Base-by-base conservation (phyloP, 768 basidiomycete species). In the Pisolithus sp. region DNA sequence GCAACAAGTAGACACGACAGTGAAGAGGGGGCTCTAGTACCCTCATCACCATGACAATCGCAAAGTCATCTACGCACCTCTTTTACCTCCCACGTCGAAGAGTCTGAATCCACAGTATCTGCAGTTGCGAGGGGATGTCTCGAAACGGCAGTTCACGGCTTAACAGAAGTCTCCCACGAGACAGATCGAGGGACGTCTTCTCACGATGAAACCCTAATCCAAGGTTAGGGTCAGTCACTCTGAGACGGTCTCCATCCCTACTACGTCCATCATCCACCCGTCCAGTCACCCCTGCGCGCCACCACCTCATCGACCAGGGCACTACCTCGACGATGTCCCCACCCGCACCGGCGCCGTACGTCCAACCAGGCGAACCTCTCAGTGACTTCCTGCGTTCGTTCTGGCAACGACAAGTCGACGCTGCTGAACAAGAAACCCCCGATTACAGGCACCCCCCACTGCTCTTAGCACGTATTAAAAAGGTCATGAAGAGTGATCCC, bases 401-500 rank as follows among this genome's bases (percentile, higher is more conserved):
- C 69, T 96, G 93, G 93, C 88, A 90, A 62, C 71, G 89, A 40
- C 91, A 93, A 65, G 80, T 93, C 53, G 84, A 90, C 65, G 75
- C 81, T 6, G 90, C 92, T 0, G 93, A 96, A 66, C 81, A 85
- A 59, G 93, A 93, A 62, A 88, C 83, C 0, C 88, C 88, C 23
- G 93, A 94, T 69, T 90, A 89, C 58, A 75, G 87, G 49, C 90
- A 93, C 62, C 90, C 89, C 2, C 85, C 89, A 6, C 74, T 98
- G 10, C 95, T 95, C 4, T 74, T 99, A 28, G 96, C 96, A 17
- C 76, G 96, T 65, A 96, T 98, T 62, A 98, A 97, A 77, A 98
- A 97, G 68, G 95, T 97, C 52, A 96, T 97, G 91, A 97, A 98
- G 77, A 94, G 88, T 67, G 93, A 93, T 72, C 90, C 92, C 3